Conservation (phyloP, 2,329 filamentous ascomycete genomes). For the Chaetomium globosum region DNA sequence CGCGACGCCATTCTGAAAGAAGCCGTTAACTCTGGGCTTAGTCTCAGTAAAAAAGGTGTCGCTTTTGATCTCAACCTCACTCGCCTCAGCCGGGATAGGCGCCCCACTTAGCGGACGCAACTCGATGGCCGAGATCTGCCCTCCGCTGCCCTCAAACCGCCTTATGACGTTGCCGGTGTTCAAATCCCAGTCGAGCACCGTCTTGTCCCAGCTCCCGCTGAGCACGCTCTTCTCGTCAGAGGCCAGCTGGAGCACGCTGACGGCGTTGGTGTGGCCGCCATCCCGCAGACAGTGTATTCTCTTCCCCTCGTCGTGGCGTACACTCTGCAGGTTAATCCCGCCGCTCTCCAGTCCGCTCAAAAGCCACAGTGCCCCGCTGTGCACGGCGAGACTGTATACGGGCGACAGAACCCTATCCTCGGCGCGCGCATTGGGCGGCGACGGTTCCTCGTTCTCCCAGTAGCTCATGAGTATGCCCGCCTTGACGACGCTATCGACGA, state of each 20-base stretch:
- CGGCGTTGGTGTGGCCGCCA: slow-evolving; percentile 75
- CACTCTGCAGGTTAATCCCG: slow-evolving; percentile 88
- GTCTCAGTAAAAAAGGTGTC: slow-evolving; percentile 74
- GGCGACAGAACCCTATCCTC: slow-evolving; percentile 74
- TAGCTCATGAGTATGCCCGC: slow-evolving; percentile 93
- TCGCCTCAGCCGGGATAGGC: slow-evolving; percentile 73
- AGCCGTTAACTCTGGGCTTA: slow-evolving; percentile 60
- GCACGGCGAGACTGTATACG: slow-evolving; percentile 90
- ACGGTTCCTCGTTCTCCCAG: slow-evolving; percentile 93
- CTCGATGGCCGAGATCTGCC: slow-evolving; percentile 88
- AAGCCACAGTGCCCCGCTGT: slow-evolving; percentile 88
- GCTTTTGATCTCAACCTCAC: slow-evolving; percentile 58
- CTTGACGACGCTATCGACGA: slow-evolving; percentile 96
- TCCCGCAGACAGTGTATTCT: slow-evolving; percentile 77
- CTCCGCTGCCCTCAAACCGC: slow-evolving; percentile 73
- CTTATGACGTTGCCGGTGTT: slow-evolving; percentile 79
- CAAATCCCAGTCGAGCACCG: slow-evolving; percentile 90
- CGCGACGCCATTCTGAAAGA: slow-evolving; percentile 45
- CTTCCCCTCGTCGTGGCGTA: slow-evolving; percentile 92
- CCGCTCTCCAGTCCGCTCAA: slow-evolving; percentile 89
- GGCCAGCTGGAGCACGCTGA: slow-evolving; percentile 80
- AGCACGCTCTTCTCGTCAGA: slow-evolving; percentile 84
- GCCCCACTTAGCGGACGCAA: slow-evolving; percentile 75
- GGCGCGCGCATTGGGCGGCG: slow-evolving; percentile 45
- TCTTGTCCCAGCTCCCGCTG: slow-evolving; percentile 96